Percentiles rank a stretch among this genome's conserved stretches.
Conservation (phyloP, 495 filamentous ascomycete genomes). For the Bombardia bombarda region DNA sequence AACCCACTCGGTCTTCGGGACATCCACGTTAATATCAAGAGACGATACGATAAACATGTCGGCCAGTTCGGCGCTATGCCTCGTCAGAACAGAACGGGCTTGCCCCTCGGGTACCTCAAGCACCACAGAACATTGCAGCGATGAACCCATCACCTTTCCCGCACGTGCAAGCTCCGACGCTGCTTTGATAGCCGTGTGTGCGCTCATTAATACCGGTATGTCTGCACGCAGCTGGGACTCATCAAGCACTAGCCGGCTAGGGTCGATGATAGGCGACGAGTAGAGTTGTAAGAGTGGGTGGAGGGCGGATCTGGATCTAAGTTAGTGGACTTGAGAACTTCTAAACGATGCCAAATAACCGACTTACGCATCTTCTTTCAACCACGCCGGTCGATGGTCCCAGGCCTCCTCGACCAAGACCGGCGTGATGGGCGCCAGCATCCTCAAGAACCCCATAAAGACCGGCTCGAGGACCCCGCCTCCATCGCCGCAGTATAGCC, state of each 20-base stretch:
- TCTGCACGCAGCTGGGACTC: slow-evolving; percentile 31
- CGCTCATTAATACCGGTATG: slow-evolving; percentile 49
- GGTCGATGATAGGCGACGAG: slow-evolving; percentile 26
- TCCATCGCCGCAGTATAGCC: slow-evolving; percentile 70
- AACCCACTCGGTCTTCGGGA: slow-evolving; percentile 43
- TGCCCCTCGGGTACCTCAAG: slow-evolving; percentile 29
- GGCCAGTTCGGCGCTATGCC: slow-evolving; percentile 56
- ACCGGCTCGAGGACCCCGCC: slow-evolving; percentile 63
- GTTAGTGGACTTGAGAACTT: neutral
- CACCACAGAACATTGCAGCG: slow-evolving; percentile 61
- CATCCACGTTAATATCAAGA: slow-evolving; percentile 39
- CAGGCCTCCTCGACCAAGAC: slow-evolving; percentile 83
- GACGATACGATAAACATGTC: slow-evolving; percentile 70
- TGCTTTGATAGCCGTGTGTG: slow-evolving; percentile 55
- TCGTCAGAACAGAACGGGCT: slow-evolving; percentile 34
- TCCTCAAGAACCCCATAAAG: slow-evolving; percentile 59
- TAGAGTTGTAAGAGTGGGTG: slow-evolving; percentile 39
- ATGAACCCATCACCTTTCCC: slow-evolving; percentile 62
- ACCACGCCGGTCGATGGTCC: slow-evolving; percentile 58
- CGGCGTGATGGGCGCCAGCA: slow-evolving; percentile 75
- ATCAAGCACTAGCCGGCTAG: slow-evolving; percentile 20
- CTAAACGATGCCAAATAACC: neutral
- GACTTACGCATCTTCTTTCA: slow-evolving; percentile 42
- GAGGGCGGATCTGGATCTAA: slow-evolving; percentile 9
- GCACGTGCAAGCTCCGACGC: slow-evolving; percentile 60